These are phyloP conservation scores for Inosperma sp. DNA, from an alignment of 768 basidiomycete genomes.

Conservation along the genomic window DNA sequence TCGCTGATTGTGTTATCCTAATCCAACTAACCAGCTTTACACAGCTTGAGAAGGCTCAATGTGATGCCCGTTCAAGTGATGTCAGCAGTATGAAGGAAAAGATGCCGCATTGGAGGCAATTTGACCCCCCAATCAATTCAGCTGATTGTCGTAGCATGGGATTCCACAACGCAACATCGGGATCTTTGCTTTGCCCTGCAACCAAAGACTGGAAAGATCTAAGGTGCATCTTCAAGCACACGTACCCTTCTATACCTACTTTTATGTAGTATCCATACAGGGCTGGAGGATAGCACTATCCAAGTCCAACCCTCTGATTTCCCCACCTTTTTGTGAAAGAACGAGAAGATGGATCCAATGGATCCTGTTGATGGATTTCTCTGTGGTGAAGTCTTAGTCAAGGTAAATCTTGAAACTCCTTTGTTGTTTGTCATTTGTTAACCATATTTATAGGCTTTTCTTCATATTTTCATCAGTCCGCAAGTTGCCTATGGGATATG, in stretches of 20 bases:
- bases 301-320: not conserved
- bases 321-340: not conserved
- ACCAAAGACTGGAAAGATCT: not conserved
- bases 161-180: not conserved
- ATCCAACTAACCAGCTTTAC: not conserved
- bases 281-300: not conserved
- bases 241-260: not conserved
- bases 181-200: not conserved
- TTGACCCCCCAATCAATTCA: not conserved
- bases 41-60: not conserved
- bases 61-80: not conserved
- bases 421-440: not conserved
- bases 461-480: not conserved
- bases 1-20: not conserved
- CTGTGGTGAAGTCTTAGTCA: not conserved
- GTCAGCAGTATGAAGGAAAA: constrained; percentile 2
- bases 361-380: constrained; percentile 1
- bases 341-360: not conserved
- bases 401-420: not conserved
- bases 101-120: not conserved
- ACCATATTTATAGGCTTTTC: not conserved
- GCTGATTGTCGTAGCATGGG: not conserved
- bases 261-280: not conserved
- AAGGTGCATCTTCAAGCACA: not conserved
- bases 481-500: not conserved